Base-by-base conservation (phyloP, 2,329 filamentous ascomycete species). In the Nigrospora osmanthi region DNA sequence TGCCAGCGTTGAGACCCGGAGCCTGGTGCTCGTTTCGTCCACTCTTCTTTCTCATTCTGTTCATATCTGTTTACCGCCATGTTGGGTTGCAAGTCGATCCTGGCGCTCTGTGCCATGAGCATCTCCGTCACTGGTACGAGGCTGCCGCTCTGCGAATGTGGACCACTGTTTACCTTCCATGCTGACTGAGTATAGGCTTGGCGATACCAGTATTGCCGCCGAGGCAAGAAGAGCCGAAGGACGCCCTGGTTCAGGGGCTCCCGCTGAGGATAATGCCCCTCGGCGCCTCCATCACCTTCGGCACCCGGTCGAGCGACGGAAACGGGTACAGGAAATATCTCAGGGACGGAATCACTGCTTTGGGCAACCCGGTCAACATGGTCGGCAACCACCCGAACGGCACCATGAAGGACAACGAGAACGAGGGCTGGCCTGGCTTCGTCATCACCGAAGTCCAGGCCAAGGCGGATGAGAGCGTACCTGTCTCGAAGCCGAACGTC, bases 211-310 rank as follows among this genome's bases (percentile, higher is more conserved):
- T 30, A 16, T n/a, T 42, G 32, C 19, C 36, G 13, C 10, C 34
- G 15, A 35, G 33, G 40, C 32, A 42, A 14, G 23, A 14, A 19
- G 40, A 42, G 9, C 28, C 28, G 11, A 23, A 16, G 14, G n/a
- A 33, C 9, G 43, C 43, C n/a, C 35, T 59, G 43, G 54, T 46
- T 12, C 44, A 51, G 12, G 54, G 54, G 31, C 41, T 60, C 11
- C 49, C 53, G 17, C 48, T 62, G 16, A 54, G 59, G 11, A 58
- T 66, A 33, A 65, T 68, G 60, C 63, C 64, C 0, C 53, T 69
- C 2, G 65, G 66, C 13, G 65, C 63, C 33, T 65, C 64, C 35
- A 62, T 68, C 47, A 66, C 63, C 6, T 62, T 57, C 44, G 65
- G 66, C 15, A 49, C 52, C 23, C 52, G 44, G 2, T 66, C 64